phyloP scores from a whole-genome alignment of 2,329 filamentous ascomycete genomes.

The Fusarium subglutinans region DNA sequence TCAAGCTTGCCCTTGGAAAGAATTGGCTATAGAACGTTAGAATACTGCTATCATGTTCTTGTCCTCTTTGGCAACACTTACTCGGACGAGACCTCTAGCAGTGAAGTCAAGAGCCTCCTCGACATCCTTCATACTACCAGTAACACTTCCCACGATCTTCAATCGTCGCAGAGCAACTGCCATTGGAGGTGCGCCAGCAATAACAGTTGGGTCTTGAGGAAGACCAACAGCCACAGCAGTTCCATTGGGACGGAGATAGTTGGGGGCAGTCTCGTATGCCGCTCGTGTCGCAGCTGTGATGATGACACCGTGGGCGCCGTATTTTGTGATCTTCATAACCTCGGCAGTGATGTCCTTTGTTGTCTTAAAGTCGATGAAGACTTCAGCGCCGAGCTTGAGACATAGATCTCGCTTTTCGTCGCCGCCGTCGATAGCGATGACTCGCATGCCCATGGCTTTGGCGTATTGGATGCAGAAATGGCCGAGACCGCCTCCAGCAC shows the following conservation, averaged over 20 bases:
- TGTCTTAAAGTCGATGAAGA: constrained; percentile 81
- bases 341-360: constrained; percentile 80
- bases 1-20: constrained; percentile 39
- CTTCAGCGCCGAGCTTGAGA: constrained; percentile 71
- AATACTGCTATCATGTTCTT: fast-evolving
- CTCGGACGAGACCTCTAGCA: constrained; percentile 33
- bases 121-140: constrained; percentile 36
- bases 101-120: constrained; percentile 43
- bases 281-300: constrained; percentile 84
- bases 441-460: constrained; percentile 82
- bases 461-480: constrained; percentile 83
- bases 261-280: constrained; percentile 92
- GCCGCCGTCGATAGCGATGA: constrained; percentile 82
- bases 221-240: constrained; percentile 86
- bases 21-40: constrained; percentile 32
- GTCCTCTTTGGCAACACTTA: background rate
- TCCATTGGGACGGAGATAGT: constrained; percentile 82
- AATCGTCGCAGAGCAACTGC: constrained; percentile 24
- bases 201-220: constrained; percentile 53
- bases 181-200: constrained; percentile 36
- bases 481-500: constrained; percentile 84
- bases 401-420: constrained; percentile 79
- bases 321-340: constrained; percentile 74
- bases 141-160: constrained; percentile 40
- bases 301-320: constrained; percentile 88